phyloP scores from a whole-genome alignment of 768 basidiomycete species.

The Russula compacta region DNA sequence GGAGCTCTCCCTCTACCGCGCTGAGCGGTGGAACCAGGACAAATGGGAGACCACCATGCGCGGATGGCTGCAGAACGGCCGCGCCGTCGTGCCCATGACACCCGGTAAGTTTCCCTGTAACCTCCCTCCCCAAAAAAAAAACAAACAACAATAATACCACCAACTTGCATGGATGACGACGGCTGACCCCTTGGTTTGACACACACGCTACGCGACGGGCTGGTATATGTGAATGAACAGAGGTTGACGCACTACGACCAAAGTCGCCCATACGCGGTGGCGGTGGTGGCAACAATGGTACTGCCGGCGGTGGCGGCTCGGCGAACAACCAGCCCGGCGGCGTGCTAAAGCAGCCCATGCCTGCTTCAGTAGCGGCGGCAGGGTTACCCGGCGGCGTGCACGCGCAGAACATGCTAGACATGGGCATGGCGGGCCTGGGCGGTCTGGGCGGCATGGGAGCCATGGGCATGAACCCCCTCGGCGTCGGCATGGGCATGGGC shows the following conservation, averaged over 20 bases:
- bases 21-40: slow-evolving; percentile 50
- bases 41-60: slow-evolving; percentile 57
- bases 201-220: background rate
- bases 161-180: background rate
- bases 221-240: slow-evolving; percentile 24
- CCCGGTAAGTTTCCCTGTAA: slow-evolving; percentile 26
- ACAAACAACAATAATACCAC: too few relatives aligned
- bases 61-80: slow-evolving; percentile 36
- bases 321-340: background rate
- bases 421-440: background rate
- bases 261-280: slow-evolving; percentile 65
- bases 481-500: background rate
- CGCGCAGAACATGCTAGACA: slow-evolving; percentile 21
- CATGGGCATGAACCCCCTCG: slow-evolving; percentile 1
- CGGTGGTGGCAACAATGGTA: slow-evolving; percentile 21
- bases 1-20: slow-evolving; percentile 21
- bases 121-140: too few relatives aligned
- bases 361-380: background rate
- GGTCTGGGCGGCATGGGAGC: slow-evolving; percentile 3
- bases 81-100: slow-evolving; percentile 56
- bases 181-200: too few relatives aligned
- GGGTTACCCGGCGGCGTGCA: slow-evolving; percentile 15
- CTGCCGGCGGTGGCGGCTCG: slow-evolving; percentile 9
- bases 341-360: slow-evolving; percentile 16
- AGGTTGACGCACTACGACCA: slow-evolving; percentile 77